Base-by-base conservation (phyloP, 1,139 yeast genomes). In the Martiniozyma asiatica region DNA sequence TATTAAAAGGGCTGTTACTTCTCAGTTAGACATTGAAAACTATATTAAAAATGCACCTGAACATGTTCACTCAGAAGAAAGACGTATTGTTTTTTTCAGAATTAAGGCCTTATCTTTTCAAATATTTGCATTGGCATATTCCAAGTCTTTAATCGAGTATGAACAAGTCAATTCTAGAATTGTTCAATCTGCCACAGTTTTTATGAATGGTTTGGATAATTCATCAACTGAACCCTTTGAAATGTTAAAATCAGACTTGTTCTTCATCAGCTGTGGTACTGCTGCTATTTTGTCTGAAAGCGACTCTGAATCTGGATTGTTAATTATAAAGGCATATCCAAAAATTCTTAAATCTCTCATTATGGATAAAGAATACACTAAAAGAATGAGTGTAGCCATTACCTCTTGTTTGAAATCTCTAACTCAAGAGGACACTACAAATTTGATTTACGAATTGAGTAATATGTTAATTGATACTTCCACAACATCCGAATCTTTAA, bases 401-500 rank as follows among this genome's bases (percentile, higher is more conserved):
- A 40, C 46, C n/a, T 42, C 38, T 36, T 68, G 68, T 16, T 53
- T 64, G 40, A 64, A 59, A 38, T 59, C 60, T 12, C 51, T 71
- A 32, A 62, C 80, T 15, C 92, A 84, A 47, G 96, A 85, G 51
- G 73, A 82, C 0, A 75, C 80, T 13, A 82, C 85, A 9, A 78
- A 94, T n/a, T 70, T 89, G 2, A 74, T 89, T 34, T 89, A 89
- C 51, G 77, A 94, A 0, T 63, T 87, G 41, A 72, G 82, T 16
- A 89, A 89, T 51, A 58, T 80, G 44, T 57, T 89, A 22, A 68
- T 76, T 28, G 70, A 71, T 12, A 73, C 73, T 9, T 65, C 9
- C 3, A 19, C 15, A n/a, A 16, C 11, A 9, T 9, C 11, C 14
- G 5, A 14, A n/a, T n/a, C n/a, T n/a, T n/a, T n/a, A n/a, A n/a